phyloP scores from a whole-genome alignment of 208 protist species.

The Crithidia bombi region DNA sequence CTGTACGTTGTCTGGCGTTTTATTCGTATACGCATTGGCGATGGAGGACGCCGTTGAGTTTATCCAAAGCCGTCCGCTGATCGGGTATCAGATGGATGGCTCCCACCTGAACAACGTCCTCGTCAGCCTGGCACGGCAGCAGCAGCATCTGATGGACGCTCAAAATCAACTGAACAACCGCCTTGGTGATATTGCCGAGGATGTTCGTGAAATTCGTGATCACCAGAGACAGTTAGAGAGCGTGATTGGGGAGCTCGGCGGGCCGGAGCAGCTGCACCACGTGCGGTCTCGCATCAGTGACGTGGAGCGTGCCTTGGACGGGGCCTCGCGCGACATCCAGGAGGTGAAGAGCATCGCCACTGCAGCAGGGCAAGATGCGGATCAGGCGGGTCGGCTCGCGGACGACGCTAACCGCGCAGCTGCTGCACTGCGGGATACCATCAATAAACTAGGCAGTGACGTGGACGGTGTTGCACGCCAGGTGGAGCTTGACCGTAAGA shows the following conservation, averaged over 20 bases:
- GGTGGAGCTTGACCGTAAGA: conserved; percentile 38
- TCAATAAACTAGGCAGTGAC: conserved; percentile 37
- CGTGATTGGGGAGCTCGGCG: conserved; percentile 41
- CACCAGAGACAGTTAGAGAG: conserved; percentile 56
- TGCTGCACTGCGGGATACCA: conserved; percentile 36
- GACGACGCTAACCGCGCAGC: conserved; percentile 50
- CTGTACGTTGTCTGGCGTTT: too few species aligned
- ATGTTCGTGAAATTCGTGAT: conserved; percentile 42
- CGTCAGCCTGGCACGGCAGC: conserved; percentile 63
- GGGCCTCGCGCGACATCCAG: conserved; percentile 42
- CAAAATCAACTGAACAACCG: conserved; percentile 49
- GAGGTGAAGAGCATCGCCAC: conserved; percentile 37
- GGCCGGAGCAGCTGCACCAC: conserved; percentile 39
- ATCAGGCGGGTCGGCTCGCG: conserved; percentile 51
- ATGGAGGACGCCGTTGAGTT: conserved; percentile 77
- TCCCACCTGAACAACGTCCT: conserved; percentile 79
- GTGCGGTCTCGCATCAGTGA: conserved; percentile 54
- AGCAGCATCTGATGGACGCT: conserved; percentile 50
- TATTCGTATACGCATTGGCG: not conserved
- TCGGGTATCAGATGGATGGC: conserved; percentile 85
- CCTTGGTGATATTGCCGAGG: conserved; percentile 47
- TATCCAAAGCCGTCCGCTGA: conserved; percentile 79
- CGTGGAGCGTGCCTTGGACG: conserved; percentile 52
- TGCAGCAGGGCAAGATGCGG: conserved; percentile 47
- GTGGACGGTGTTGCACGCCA: conserved; percentile 44